Evolutionary conservation across 2,329 filamentous ascomycete species (phyloP), one percentile per base, ranked within the genome.

Genomic region (Talaromyces sp.): DNA sequence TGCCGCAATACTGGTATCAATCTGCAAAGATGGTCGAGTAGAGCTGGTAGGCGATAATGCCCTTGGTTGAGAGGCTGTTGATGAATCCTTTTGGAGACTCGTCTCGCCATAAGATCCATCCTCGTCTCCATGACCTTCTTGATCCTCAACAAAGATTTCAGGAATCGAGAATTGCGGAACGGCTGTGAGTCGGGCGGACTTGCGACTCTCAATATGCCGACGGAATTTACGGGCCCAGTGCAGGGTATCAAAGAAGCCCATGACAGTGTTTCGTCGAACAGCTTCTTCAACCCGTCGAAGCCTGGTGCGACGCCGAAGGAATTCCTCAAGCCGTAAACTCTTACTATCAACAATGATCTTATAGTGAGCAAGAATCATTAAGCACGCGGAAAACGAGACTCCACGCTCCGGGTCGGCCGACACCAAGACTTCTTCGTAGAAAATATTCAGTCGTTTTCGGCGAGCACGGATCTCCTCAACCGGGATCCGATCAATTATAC

Each of bases 291-390:
- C 93, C 61, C 93, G 88, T 71, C 97, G 93, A 50, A 99, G 80
- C 55, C 93, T 85, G 33, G 92, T 91, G 61, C 93, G 87, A 37
- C 95, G 90, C 59, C 93, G 88, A 58, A 99, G 76, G 72, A 96
- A 99, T 70, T 99, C 94, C 68, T 99, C 94, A 2, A 99, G 82
- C 61, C 83, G 87, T 69, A 99, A 78, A 73, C 91, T 96, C 80
- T 97, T 97, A 78, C 88, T 97, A 74, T 99, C 94, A 65, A 88
- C 96, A 71, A 99, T 99, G 68, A 99, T 91, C 68, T 97, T 99
- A 80, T 99, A 96, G 74, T 99, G 94, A 35, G 95, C 93, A 58
- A 99, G 80, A 61, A 96, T 95, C 88, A 99, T 94, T 53, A 99
- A 80, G 21, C 97, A 88, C 6, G 88, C 87, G 2, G 91, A 94